Conservation (phyloP, 768 basidiomycete genomes). For the Cubamyces sp. region DNA sequence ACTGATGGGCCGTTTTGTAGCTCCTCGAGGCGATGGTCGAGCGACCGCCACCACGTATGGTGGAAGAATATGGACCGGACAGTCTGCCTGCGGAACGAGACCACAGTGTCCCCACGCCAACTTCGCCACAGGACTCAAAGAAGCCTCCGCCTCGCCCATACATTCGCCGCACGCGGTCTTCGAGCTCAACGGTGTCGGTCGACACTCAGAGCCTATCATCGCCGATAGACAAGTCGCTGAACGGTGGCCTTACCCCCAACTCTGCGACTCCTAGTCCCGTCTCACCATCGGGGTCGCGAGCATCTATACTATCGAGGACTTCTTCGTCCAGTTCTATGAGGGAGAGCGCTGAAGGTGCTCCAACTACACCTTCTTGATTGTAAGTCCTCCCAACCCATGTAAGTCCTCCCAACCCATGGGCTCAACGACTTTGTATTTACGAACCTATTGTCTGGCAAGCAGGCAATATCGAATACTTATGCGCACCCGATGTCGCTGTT, state of each 20-base stretch:
- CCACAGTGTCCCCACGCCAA: conserved; percentile 10
- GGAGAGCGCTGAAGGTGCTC: conserved; percentile 11
- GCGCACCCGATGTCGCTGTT: too few relatives aligned
- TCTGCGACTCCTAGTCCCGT: conserved; percentile 16
- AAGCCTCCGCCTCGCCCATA: conserved; percentile 62
- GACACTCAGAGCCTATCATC: conserved; percentile 10
- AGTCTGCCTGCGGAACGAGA: conserved; percentile 25
- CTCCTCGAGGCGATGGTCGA: conserved; percentile 87
- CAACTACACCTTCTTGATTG: neutral
- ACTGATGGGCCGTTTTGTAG: conserved; percentile 39
- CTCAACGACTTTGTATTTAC: too few relatives aligned
- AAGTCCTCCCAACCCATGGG: neutral
- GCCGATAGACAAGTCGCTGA: conserved; percentile 18
- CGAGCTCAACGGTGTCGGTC: conserved; percentile 35
- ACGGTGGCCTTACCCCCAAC: conserved; percentile 8
- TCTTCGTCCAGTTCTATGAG: conserved; percentile 22
- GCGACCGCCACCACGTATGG: conserved; percentile 76
- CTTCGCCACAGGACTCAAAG: conserved; percentile 34
- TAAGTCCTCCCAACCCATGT: neutral
- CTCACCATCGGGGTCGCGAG: conserved; percentile 13
- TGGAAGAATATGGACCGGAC: conserved; percentile 49
- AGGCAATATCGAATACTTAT: too few relatives aligned
- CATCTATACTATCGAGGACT: conserved; percentile 21
- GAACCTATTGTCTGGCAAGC: too few relatives aligned
- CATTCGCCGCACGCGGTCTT: conserved; percentile 57